Conservation (phyloP, 345 rosid species). For the Eucalyptus regnans region DNA sequence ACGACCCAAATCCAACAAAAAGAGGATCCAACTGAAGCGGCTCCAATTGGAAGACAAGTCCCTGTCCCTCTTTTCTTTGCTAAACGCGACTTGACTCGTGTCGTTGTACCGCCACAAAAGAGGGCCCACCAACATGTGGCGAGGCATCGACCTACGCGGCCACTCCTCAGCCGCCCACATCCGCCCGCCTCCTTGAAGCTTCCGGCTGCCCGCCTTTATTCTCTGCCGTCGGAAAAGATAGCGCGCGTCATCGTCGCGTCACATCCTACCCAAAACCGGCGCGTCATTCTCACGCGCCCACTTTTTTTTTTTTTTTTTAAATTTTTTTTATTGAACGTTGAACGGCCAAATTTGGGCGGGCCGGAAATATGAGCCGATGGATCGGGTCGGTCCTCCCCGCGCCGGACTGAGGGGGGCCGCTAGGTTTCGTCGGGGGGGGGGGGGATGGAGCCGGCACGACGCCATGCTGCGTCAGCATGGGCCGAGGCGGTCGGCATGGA, state of each 20-base stretch:
- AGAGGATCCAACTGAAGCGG: background rate
- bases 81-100: background rate
- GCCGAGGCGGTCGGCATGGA: conserved; percentile 19
- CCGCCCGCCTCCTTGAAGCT: background rate
- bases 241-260: background rate
- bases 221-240: background rate
- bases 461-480: conserved; percentile 4
- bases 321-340: background rate
- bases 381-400: background rate
- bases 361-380: background rate
- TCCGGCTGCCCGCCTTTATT: background rate
- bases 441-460: background rate
- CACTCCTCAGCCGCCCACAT: background rate
- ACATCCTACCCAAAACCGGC: background rate
- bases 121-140: background rate
- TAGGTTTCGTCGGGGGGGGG: background rate
- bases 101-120: background rate
- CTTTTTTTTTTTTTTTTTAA: too few relatives aligned
- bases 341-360: background rate
- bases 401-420: background rate
- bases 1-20: background rate
- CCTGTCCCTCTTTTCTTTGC: background rate
- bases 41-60: background rate
- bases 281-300: background rate
- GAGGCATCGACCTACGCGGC: background rate